Evolutionary conservation across 257 asterid species (phyloP), one percentile per base, ranked within the genome.

Genomic region (Lycium barbarum): DNA sequence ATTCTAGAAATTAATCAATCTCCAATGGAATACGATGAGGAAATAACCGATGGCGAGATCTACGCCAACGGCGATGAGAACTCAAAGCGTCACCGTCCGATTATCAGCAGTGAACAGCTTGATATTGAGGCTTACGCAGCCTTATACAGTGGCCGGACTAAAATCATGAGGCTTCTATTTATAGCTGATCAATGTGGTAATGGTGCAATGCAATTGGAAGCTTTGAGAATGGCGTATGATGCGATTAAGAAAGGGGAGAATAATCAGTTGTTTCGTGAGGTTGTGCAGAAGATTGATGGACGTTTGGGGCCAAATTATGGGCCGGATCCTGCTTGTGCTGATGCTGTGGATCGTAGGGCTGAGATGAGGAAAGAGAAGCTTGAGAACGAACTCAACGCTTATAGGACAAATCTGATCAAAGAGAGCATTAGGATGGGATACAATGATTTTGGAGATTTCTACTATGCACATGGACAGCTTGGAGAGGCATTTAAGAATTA

Each of bases 401-500:
- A 93, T 85, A 87, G 96, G 93, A 95, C 99, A 81, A 97, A 95
- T 88, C 89, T 97, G 91, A 95, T 97, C 85, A 97, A 95, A 88
- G 98, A 95, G 92, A 95, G 99, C 92, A 97, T 97, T 84, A 91
- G 99, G 63, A 95, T 97, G 99, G 99, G 99, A 36, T 94, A 93
- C 93, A 95, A 97, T 90, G 98, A 97, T 88, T 97, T 94, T 86
- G 99, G 99, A 26, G 99, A 97, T 84, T 97, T 93, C 81, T 92
- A 94, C 88, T 95, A 94, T 87, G 94, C 95, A 1, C 99, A 94
- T 58, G 99, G 99, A 70, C 90, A 87, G 43, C 95, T 95, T 86
- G 94, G 96, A 3, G 98, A 97, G 76, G 98, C 99, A 53, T 97
- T 95, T 80, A 95, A 94, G 90, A 94, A 90, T 87, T 97, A 94